These are phyloP conservation scores for Microascus cirrosus DNA, from an alignment of 2,329 filamentous ascomycete genomes.

Conservation along the genomic window DNA sequence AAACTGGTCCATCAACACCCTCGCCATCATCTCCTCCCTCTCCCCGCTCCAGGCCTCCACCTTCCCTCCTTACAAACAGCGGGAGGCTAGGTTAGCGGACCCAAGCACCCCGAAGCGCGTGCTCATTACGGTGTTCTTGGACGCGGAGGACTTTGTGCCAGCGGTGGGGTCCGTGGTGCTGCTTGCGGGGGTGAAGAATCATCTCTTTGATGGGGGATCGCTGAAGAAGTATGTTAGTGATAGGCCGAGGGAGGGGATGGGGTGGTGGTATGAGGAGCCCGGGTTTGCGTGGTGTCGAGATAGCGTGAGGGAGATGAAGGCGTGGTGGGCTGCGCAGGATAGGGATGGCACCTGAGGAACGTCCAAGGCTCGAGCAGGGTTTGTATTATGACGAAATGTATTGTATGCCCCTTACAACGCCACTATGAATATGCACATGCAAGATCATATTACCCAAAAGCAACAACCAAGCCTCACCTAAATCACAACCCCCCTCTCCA, in stretches of 20 bases:
- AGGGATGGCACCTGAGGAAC: neutral
- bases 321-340: constrained; percentile 26
- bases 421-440: neutral
- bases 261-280: constrained; percentile 43
- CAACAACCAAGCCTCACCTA: constrained; percentile 10
- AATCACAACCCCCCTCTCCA: constrained; percentile 60
- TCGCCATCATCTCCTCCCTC: constrained; percentile 36
- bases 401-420: neutral
- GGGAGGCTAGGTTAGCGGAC: constrained; percentile 38
- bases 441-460: neutral
- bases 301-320: constrained; percentile 28
- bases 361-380: neutral
- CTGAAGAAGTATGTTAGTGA: constrained; percentile 33
- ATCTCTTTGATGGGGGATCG: constrained; percentile 37
- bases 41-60: constrained; percentile 35
- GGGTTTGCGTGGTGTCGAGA: constrained; percentile 31
- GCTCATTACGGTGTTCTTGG: constrained; percentile 41
- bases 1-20: constrained; percentile 46
- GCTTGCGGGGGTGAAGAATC: constrained; percentile 45
- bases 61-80: constrained; percentile 36
- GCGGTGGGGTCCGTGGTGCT: constrained; percentile 36
- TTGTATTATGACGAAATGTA: neutral
- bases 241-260: constrained; percentile 17
- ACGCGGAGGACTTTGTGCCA: constrained; percentile 36
- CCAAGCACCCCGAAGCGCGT: constrained; percentile 40